Percentiles rank a stretch among this genome's conserved stretches.
Evolutionary conservation across 257 asterid genomes (phyloP).

Genomic region (Fraxinus quadrangulata): DNA sequence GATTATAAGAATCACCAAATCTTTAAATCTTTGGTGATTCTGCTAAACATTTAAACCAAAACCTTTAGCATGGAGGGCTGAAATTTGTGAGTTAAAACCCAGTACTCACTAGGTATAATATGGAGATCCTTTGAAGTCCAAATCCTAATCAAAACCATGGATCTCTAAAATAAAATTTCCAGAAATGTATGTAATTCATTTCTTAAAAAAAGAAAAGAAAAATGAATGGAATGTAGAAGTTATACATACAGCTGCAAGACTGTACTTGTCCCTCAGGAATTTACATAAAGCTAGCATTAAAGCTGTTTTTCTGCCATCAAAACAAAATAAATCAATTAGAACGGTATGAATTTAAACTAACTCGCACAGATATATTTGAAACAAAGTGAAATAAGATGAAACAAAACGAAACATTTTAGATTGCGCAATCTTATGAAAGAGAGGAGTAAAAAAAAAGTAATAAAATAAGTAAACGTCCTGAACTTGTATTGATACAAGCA

Average conservation of each 20-base stretch:
- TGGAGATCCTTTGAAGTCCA: neutral
- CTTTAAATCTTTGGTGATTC: neutral
- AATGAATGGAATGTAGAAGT: neutral
- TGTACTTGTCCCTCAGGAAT: conserved; percentile 74
- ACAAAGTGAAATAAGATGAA: neutral
- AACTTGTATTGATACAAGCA: neutral
- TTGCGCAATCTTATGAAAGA: neutral
- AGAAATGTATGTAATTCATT: neutral
- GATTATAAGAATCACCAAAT: neutral
- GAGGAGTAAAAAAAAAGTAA: neutral
- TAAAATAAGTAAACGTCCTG: neutral
- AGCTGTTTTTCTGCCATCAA: conserved; percentile 75
- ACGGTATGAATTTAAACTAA: neutral
- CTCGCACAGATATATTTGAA: neutral
- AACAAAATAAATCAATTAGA: conserved; percentile 2
- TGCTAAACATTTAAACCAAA: neutral
- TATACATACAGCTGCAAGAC: conserved; percentile 88
- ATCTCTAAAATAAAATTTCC: neutral
- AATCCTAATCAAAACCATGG: neutral
- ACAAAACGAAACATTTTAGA: neutral
- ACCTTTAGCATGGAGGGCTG: neutral
- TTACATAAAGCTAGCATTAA: conserved; percentile 85
- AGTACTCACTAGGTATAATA: neutral
- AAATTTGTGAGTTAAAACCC: neutral
- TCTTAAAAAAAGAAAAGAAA: neutral